Base-by-base conservation (phyloP, 768 basidiomycete genomes). In the Trametopsis cervina region DNA sequence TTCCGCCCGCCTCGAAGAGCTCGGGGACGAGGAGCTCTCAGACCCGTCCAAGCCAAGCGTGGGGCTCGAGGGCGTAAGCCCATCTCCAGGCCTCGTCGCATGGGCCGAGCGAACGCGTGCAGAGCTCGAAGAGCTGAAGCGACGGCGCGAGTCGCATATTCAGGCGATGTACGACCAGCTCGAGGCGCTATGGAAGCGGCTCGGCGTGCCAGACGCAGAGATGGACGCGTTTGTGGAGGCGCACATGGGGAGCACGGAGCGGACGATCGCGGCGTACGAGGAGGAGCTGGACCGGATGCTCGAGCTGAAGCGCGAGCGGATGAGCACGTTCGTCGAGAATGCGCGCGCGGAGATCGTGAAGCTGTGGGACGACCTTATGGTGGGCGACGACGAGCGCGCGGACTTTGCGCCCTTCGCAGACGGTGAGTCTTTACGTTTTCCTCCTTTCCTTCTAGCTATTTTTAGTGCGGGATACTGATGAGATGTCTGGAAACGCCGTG, bases 111-210 rank as follows among this genome's bases (percentile, higher is more conserved):
- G 68, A 15, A 68, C 81, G 48, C 75, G 73, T 43, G 50, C 68
- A 4, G 73, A 80, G 43, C 74, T 96, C 47, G 81, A 83, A 50
- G 82, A 86, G 12, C 71, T 81, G 43, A 92, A 92, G 65, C 74
- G 76, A 29, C 69, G 76, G 24, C 76, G 93, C 11, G 92, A 95
- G 58, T 68, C 77, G 1, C 81, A 84, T 54, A 97, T 99, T 24
- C 95, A 99, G 63, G 76, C 83, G 0, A 85, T 97, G 73, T 99
- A 93, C 60, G 92, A 98, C 63, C 82, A 91, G 54, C 75, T 99
- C 1, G 94, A 95, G 62, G 81, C 81, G 0, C 75, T 98, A 2
- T 99, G 95, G 95, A 76, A 75, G 50, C 69, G 93, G 47, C 73
- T 98, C 50, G 93, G 90, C 12, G 81, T 95, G 4, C 63, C 75